Percentiles rank a stretch among this genome's conserved stretches.
Evolutionary conservation across 129 eudicot species (phyloP).

Genomic region (Solidago caesia): DNA sequence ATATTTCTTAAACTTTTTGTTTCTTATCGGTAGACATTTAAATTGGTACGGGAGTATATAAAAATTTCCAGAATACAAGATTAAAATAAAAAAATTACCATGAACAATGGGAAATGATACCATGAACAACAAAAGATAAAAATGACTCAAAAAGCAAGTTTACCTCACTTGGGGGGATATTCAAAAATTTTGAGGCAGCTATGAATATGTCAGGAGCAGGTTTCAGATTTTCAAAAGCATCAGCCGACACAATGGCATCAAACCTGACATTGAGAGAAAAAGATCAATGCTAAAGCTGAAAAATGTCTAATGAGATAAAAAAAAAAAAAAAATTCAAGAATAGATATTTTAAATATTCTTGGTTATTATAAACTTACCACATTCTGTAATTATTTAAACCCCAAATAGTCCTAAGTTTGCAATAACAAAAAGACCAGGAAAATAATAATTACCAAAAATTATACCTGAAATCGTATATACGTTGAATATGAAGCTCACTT

Average conservation of each 20-base stretch:
- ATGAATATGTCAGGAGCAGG: constrained; percentile 99
- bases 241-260: constrained; percentile 98
- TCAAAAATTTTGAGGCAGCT: constrained; percentile 78
- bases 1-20: too few species aligned
- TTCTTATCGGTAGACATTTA: too few species aligned
- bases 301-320: not conserved
- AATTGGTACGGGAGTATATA: too few species aligned
- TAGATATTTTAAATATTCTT: too few species aligned
- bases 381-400: not conserved
- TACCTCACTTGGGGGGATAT: constrained; percentile 88
- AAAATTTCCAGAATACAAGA: too few species aligned
- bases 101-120: not conserved
- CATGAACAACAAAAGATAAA: not conserved
- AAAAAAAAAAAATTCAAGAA: too few species aligned
- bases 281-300: constrained; percentile 19
- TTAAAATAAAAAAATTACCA: not conserved
- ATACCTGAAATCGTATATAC: not conserved
- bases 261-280: constrained; percentile 56
- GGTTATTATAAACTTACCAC: not conserved
- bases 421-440: not conserved
- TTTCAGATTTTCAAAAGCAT: constrained; percentile 93
- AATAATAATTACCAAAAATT: not conserved
- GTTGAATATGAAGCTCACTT: not conserved
- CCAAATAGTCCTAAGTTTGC: not conserved
- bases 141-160: constrained; percentile 6